Base-by-base conservation (phyloP, 371 early-diverging fungal species). In the Phascolomyces articulosus region DNA sequence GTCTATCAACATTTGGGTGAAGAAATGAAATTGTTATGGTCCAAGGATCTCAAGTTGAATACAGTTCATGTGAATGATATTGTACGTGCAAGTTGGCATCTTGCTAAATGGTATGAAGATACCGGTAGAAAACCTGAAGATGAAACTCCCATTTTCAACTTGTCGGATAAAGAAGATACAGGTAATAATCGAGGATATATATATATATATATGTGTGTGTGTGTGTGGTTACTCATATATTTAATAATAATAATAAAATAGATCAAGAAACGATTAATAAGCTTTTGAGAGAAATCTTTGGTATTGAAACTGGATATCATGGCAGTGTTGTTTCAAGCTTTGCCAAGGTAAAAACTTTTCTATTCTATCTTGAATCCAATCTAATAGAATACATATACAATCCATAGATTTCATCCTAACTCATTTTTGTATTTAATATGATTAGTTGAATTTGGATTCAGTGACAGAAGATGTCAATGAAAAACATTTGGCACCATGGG, bases 31-130 rank as follows among this genome's bases (percentile, higher is more conserved):
- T 80, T 94, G 21, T 80, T 96, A 51, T 96, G 97, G 96, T 92
- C 91, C 15, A 91, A 91, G 60, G 95, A 93, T 62, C 75, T 95
- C 49, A 90, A 89, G 70, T 83, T 96, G 66, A 95, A 94, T 74
- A 96, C 97, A 0, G 96, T 98, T 8, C 98, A 98, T 78, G 96
- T 95, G 2, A 38, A 71, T 1, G 98, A 98, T 72, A 94, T 95
- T 4, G 87, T 84, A 1, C 80, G 89, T 4, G 95, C 95, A 3
- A 80, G 91, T 44, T 90, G 94, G 89, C 84, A 87, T 41, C 74
- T 89, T 57, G 85, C 82, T 56, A 80, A 68, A 64, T 91, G 83
- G 90, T 85, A 84, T 63, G 62, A 67, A 34, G 76, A 80, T 40
- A 75, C 65, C 54, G 65, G 59, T 21, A 58, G 41, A 20, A 59